phyloP scores from a whole-genome alignment of 2,329 filamentous ascomycete genomes.

The Taxawa tesnikishii region DNA sequence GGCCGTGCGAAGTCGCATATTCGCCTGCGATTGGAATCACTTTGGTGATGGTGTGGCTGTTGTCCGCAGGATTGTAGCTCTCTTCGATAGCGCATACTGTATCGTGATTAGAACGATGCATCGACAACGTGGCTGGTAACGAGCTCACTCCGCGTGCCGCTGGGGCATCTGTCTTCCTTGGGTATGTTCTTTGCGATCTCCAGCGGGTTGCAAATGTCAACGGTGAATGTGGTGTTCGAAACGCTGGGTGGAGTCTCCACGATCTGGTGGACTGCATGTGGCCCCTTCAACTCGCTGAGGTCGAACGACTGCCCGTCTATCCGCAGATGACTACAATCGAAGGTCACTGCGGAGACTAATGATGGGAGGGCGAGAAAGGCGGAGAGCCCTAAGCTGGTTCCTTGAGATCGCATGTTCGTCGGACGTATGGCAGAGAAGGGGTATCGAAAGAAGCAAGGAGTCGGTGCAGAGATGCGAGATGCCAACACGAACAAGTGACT shows the following conservation, averaged over 20 bases:
- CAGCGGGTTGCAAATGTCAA: conserved; percentile 63
- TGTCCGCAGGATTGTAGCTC: conserved; percentile 36
- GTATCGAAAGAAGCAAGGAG: too few relatives aligned
- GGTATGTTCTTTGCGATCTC: conserved; percentile 45
- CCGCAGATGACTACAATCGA: conserved; percentile 51
- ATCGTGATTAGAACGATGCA: too few relatives aligned
- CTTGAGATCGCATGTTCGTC: conserved; percentile 2
- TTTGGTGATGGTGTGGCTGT: conserved; percentile 37
- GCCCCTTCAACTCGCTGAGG: conserved; percentile 50
- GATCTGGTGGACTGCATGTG: conserved; percentile 53
- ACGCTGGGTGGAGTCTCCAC: conserved; percentile 35
- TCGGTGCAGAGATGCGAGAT: too few relatives aligned
- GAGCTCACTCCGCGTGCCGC: conserved; percentile 54
- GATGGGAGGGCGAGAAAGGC: conserved; percentile 17
- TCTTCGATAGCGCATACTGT: conserved; percentile 66
- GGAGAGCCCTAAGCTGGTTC: conserved; percentile 5
- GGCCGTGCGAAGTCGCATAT: conserved; percentile 46
- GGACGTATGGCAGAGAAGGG: too few relatives aligned
- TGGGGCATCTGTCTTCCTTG: conserved; percentile 51
- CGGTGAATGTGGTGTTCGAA: conserved; percentile 67
- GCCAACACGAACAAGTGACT: too few relatives aligned
- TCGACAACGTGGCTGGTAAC: too few relatives aligned
- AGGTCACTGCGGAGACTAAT: conserved; percentile 31
- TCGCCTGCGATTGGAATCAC: conserved; percentile 67
- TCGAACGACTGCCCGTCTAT: conserved; percentile 51